Percentiles rank a stretch among this genome's conserved stretches.
Conservation (phyloP, 495 filamentous ascomycete species). For the Chaetomium fimeti region DNA sequence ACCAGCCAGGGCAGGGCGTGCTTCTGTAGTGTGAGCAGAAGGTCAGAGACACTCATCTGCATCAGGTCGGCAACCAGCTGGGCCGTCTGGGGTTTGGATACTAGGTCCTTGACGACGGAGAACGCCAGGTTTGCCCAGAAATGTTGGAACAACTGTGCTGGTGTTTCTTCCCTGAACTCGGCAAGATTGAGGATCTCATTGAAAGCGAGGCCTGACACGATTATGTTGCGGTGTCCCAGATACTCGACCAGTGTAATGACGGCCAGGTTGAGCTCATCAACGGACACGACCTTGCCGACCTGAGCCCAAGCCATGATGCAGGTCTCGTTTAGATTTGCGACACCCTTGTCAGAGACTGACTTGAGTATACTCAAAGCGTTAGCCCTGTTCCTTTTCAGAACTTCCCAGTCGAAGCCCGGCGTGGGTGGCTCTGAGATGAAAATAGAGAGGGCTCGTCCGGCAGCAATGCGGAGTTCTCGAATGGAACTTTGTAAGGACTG, state of each 20-base stretch:
- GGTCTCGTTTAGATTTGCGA: constrained; percentile 69
- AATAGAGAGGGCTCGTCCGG: constrained; percentile 53
- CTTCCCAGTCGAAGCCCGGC: constrained; percentile 37
- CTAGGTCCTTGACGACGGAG: constrained; percentile 74
- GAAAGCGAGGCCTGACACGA: constrained; percentile 75
- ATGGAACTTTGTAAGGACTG: constrained; percentile 75
- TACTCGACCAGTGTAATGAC: constrained; percentile 81
- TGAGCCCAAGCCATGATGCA: constrained; percentile 81
- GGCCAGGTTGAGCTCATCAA: constrained; percentile 81
- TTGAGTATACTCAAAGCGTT: constrained; percentile 67
- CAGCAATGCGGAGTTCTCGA: constrained; percentile 80
- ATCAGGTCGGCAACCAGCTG: constrained; percentile 78
- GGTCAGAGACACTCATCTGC: constrained; percentile 65
- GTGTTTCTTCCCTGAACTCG: constrained; percentile 55
- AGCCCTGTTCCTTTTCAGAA: constrained; percentile 62
- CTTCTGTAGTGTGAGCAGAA: constrained; percentile 73
- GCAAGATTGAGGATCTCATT: constrained; percentile 69
- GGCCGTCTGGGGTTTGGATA: constrained; percentile 74
- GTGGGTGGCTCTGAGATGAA: constrained; percentile 59
- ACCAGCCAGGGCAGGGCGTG: constrained; percentile 85
- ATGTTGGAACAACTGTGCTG: constrained; percentile 69
- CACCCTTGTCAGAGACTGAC: constrained; percentile 63
- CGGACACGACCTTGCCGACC: constrained; percentile 60
- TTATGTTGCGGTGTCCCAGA: constrained; percentile 75
- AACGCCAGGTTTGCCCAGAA: constrained; percentile 84